A percentile compares a stretch with the other conserved stretches of the same genome.
These are phyloP conservation scores for Carex pumila DNA, from an alignment of 176 grass and related monocot genomes.

Conservation along the genomic window DNA sequence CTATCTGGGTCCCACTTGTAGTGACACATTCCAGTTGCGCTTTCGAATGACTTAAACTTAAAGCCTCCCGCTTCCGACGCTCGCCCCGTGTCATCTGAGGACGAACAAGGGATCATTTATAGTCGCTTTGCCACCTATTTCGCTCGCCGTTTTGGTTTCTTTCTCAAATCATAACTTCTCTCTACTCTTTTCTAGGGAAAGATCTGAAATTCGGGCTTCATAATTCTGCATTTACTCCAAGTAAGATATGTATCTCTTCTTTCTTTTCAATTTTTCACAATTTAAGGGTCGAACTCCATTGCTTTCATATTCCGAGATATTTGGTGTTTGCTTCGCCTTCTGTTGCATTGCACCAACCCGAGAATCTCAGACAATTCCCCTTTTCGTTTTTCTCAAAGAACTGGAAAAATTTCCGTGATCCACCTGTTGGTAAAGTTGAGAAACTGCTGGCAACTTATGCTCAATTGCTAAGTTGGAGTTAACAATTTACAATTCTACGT, in stretches of 20 bases:
- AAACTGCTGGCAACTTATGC: not conserved
- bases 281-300: not conserved
- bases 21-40: constrained; percentile 10
- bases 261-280: not conserved
- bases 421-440: not conserved
- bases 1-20: not conserved
- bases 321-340: not conserved
- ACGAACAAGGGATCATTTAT: not conserved
- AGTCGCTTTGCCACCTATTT: not conserved
- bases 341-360: not conserved
- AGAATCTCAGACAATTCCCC: not conserved
- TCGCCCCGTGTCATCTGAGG: not conserved
- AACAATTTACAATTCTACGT: not conserved
- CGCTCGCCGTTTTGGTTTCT: not conserved
- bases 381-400: not conserved
- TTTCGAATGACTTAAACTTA: not conserved
- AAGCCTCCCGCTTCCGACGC: constrained; percentile 8
- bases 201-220: not conserved
- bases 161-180: not conserved
- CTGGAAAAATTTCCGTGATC: not conserved
- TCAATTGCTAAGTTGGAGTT: not conserved
- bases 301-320: not conserved
- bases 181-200: not conserved
- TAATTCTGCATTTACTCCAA: not conserved
- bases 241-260: not conserved